phyloP scores from a whole-genome alignment of 2,329 filamentous ascomycete genomes.

The Trichoderma endophyticum region DNA sequence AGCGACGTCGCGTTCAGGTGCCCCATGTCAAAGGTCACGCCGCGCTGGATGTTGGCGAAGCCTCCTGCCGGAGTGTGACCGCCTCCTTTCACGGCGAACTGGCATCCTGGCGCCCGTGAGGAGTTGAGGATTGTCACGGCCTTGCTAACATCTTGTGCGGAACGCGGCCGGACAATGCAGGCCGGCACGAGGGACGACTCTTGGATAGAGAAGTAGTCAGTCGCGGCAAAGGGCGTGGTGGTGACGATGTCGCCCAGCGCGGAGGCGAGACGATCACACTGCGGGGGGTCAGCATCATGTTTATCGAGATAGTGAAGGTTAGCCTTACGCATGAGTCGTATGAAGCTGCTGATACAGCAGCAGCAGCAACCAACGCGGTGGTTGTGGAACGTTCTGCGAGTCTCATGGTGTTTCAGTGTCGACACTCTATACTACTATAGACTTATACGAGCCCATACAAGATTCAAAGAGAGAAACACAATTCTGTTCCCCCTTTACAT shows the following conservation, averaged over 20 bases:
- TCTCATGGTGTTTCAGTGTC: not conserved
- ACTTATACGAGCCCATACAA: not conserved
- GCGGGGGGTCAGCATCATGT: not conserved
- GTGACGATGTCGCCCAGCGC: not conserved
- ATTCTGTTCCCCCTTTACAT: not conserved
- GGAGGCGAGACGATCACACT: slow-evolving; percentile 1
- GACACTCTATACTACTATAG: not conserved
- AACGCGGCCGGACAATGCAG: slow-evolving; percentile 22
- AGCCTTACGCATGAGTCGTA: not conserved
- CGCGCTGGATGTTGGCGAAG: slow-evolving; percentile 28
- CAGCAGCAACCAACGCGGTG: not conserved
- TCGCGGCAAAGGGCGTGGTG: slow-evolving; percentile 6
- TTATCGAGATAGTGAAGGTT: not conserved
- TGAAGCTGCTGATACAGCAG: not conserved
- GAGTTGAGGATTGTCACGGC: not conserved
- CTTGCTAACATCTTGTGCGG: slow-evolving; percentile 24
- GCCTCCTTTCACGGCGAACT: slow-evolving; percentile 33
- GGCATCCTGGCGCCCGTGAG: not conserved
- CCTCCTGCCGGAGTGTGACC: slow-evolving; percentile 32
- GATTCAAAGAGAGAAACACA: not conserved
- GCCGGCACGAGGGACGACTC: not conserved
- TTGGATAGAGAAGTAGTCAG: not conserved
- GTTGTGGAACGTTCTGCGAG: not conserved
- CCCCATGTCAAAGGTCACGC: slow-evolving; percentile 29
- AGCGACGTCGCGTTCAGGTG: slow-evolving; percentile 25